Conservation (phyloP, 2,329 filamentous ascomycete genomes). For the Sclerotinia glacialis region DNA sequence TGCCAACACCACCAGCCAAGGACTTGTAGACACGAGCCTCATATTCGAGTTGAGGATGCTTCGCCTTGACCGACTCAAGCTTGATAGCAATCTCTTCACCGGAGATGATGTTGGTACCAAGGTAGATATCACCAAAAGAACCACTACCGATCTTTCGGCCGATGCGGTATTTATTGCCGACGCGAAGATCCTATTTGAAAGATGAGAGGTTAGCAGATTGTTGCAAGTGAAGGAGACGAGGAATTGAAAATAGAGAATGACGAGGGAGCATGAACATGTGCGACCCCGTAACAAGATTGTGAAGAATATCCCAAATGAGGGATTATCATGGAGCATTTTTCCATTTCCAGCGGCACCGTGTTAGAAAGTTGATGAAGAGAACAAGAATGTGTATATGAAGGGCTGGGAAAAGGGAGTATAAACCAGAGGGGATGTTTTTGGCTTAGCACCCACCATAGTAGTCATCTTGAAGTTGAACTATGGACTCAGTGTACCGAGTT, state of each 20-base stretch:
- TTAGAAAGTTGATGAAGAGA: conserved; percentile 21
- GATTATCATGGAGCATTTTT: background rate
- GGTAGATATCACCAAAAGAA: conserved; percentile 97
- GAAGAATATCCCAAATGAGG: conserved; percentile 24
- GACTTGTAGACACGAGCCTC: conserved; percentile 91
- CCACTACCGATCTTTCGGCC: conserved; percentile 98
- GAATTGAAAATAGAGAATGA: background rate
- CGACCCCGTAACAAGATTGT: conserved; percentile 34
- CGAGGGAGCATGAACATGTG: conserved; percentile 18
- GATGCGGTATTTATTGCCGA: conserved; percentile 99
- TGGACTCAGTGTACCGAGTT: conserved; percentile 38
- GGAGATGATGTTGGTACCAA: conserved; percentile 99
- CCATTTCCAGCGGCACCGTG: conserved; percentile 24
- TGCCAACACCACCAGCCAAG: conserved; percentile 93
- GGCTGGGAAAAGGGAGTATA: conserved; percentile 43
- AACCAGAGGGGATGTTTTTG: conserved; percentile 41
- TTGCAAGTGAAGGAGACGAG: conserved; percentile 6
- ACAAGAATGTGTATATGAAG: conserved; percentile 37
- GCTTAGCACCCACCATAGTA: conserved; percentile 55
- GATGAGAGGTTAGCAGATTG: conserved; percentile 30
- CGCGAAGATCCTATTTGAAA: conserved; percentile 79
- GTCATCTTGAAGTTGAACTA: conserved; percentile 51
- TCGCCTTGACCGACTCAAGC: conserved; percentile 98
- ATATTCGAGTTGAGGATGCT: conserved; percentile 98
- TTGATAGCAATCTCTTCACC: conserved; percentile 99